A percentile compares a stretch with the other conserved stretches of the same genome.
phyloP scores from a whole-genome alignment of 208 protist genomes.

The Crithidia mellificae region DNA sequence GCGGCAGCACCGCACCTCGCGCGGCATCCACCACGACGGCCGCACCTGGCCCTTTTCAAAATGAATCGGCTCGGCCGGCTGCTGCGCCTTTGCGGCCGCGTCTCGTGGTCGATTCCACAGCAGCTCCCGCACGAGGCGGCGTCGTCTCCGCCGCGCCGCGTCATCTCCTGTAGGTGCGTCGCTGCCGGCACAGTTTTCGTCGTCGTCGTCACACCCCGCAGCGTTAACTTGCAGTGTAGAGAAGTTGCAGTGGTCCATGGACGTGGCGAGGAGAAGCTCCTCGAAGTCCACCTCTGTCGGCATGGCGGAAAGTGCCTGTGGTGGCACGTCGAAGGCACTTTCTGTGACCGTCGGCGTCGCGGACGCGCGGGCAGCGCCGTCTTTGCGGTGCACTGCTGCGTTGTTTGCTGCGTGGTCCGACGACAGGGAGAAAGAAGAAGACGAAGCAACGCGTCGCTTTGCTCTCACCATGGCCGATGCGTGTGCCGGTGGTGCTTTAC shows the following conservation, averaged over 20 bases:
- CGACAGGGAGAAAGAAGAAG: too few species aligned
- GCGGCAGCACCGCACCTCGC: conserved; percentile 45
- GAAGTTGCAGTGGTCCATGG: conserved; percentile 11
- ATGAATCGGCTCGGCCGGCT: conserved; percentile 7
- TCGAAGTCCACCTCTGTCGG: conserved; percentile 11
- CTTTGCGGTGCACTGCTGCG: too few species aligned
- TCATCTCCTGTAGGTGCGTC: conserved; percentile 8
- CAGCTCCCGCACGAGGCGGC: conserved; percentile 71
- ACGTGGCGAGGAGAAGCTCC: conserved; percentile 1
- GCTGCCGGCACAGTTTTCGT: too few species aligned
- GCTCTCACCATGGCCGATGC: too few species aligned
- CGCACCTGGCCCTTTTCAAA: too few species aligned
- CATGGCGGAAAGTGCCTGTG: neutral
- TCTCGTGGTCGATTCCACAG: conserved; percentile 64
- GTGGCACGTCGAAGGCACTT: neutral
- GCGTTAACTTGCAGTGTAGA: neutral
- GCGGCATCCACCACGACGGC: conserved; percentile 30
- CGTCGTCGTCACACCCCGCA: neutral
- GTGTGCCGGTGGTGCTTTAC: too few species aligned
- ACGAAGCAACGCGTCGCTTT: too few species aligned
- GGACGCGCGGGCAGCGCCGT: neutral
- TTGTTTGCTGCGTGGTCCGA: too few species aligned
- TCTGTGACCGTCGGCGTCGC: neutral
- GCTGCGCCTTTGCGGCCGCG: neutral
- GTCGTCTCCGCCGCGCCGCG: conserved; percentile 25